phyloP scores from a whole-genome alignment of 2,329 filamentous ascomycete genomes.

The Sporothrix protearum region DNA sequence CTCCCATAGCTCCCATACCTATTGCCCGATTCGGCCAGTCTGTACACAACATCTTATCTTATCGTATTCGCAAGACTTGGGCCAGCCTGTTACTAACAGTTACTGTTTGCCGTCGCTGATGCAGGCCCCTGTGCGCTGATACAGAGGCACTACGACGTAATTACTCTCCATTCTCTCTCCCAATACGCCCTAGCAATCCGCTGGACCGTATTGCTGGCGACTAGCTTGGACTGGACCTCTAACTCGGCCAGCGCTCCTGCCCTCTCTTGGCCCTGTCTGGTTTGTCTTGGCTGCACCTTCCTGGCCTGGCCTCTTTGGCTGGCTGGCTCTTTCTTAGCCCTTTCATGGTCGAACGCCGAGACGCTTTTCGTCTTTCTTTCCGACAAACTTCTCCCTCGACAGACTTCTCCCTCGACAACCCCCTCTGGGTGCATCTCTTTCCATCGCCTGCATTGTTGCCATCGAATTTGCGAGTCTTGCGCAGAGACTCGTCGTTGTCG shows the following conservation, averaged over 20 bases:
- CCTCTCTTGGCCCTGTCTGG: not conserved
- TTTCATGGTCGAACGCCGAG: not conserved
- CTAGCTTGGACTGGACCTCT: not conserved
- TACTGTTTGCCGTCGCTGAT: not conserved
- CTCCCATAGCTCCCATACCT: not conserved
- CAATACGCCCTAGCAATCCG: not conserved
- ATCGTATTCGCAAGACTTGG: conserved; percentile 8
- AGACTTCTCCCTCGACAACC: not conserved
- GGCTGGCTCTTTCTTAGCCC: not conserved
- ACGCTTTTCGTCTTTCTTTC: not conserved
- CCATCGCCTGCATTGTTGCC: not conserved
- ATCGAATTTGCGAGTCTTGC: not conserved
- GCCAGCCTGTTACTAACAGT: not conserved
- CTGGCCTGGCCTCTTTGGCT: not conserved
- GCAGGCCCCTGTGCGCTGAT: not conserved
- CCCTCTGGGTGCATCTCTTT: not conserved
- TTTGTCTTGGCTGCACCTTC: not conserved
- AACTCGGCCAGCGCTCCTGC: not conserved
- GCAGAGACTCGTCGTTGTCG: not conserved
- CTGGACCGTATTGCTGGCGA: not conserved
- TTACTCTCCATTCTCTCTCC: not conserved
- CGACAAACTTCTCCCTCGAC: not conserved
- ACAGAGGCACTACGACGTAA: not conserved
- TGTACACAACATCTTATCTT: conserved; percentile 25
- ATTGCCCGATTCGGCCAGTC: conserved; percentile 18